Evolutionary conservation across 2,329 filamentous ascomycete genomes (phyloP).

Genomic region (Sporothrix phasma): DNA sequence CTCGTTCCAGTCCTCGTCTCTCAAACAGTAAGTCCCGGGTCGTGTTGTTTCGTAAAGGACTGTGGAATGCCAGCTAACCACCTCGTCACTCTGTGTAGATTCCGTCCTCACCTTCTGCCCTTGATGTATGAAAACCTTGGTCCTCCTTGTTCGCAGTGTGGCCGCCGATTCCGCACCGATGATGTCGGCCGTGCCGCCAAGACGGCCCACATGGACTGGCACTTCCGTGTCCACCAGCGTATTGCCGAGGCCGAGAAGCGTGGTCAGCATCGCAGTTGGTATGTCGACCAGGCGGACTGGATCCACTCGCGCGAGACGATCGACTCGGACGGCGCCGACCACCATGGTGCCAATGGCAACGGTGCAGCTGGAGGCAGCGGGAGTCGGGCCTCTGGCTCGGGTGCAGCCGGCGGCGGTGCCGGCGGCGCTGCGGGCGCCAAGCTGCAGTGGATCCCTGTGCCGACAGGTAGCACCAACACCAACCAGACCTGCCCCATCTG

Average conservation of each 20-base stretch:
- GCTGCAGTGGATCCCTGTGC: slow-evolving; percentile 70
- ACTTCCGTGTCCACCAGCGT: slow-evolving; percentile 86
- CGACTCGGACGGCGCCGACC: slow-evolving; percentile 46
- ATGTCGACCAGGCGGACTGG: slow-evolving; percentile 89
- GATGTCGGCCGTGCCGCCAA: slow-evolving; percentile 76
- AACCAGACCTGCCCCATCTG: slow-evolving; percentile 86
- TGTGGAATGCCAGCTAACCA: background rate
- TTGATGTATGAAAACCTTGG: slow-evolving; percentile 68
- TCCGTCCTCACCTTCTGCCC: slow-evolving; percentile 54
- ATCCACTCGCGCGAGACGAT: slow-evolving; percentile 72
- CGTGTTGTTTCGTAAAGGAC: too few relatives aligned
- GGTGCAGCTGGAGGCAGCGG: slow-evolving; percentile 13
- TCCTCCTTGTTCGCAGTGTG: slow-evolving; percentile 84
- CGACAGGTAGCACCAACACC: slow-evolving; percentile 62
- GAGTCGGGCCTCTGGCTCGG: background rate
- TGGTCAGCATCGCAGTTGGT: slow-evolving; percentile 88
- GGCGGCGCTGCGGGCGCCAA: slow-evolving; percentile 32
- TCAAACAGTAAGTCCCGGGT: slow-evolving; percentile 55
- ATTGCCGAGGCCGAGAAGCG: slow-evolving; percentile 78
- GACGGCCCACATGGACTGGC: slow-evolving; percentile 92
- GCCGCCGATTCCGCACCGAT: slow-evolving; percentile 70
- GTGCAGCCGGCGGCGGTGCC: slow-evolving; percentile 19
- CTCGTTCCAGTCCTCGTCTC: slow-evolving; percentile 53
- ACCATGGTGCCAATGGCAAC: slow-evolving; percentile 22
- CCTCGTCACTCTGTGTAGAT: slow-evolving; percentile 35